phyloP scores from a whole-genome alignment of 805 yeast species.

The Wickerhamiella kurtzmanii region DNA sequence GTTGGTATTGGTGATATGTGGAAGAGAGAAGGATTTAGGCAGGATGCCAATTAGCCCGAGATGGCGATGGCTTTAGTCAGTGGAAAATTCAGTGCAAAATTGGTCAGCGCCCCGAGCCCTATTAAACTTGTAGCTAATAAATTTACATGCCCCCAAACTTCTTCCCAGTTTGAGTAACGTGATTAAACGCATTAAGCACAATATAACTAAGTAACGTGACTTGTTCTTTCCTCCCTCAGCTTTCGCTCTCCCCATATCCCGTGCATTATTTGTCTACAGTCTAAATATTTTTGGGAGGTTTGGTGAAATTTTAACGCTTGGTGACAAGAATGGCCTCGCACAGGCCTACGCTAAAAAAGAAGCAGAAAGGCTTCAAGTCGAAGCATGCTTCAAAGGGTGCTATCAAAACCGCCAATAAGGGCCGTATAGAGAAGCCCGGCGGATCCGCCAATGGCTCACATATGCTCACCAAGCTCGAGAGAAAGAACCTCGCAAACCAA shows the following conservation, averaged over 20 bases:
- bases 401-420: slow-evolving; percentile 61
- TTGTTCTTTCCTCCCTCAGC: neutral
- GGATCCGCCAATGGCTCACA: slow-evolving; percentile 26
- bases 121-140: too few relatives aligned
- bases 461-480: slow-evolving; percentile 41
- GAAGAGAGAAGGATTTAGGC: neutral
- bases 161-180: too few relatives aligned
- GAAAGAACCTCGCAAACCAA: slow-evolving; percentile 71
- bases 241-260: too few relatives aligned
- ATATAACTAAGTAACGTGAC: too few relatives aligned
- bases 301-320: neutral
- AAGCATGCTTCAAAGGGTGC: slow-evolving; percentile 84
- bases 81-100: neutral
- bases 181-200: neutral
- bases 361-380: slow-evolving; percentile 82
- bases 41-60: neutral
- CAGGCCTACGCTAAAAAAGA: slow-evolving; percentile 67
- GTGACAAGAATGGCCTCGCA: slow-evolving; percentile 40
- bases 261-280: too few relatives aligned
- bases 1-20: slow-evolving; percentile 28
- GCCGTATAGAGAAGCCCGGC: slow-evolving; percentile 68
- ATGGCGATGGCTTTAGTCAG: neutral
- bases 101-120: neutral
- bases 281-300: too few relatives aligned
- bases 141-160: too few relatives aligned